Conservation (phyloP, 805 yeast genomes). For the Cyberlindnera euphorbiae region DNA sequence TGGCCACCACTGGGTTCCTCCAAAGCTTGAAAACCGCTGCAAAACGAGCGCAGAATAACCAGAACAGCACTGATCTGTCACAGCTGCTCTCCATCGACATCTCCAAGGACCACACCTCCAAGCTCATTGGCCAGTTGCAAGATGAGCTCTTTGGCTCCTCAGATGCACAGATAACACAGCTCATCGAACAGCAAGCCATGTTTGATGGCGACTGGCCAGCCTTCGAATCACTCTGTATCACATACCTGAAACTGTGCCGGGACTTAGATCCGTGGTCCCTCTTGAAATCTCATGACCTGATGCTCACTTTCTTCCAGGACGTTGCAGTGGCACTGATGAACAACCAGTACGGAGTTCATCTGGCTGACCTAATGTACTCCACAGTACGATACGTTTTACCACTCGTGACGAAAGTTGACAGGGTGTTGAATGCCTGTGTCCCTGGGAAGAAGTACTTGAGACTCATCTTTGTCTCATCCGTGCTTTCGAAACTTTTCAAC, state of each 20-base stretch:
- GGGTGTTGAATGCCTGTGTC: conserved; percentile 36
- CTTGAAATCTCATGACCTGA: conserved; percentile 49
- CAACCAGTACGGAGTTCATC: conserved; percentile 31
- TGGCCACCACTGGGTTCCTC: no score
- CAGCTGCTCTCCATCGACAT: conserved; percentile 14
- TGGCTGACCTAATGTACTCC: conserved; percentile 33
- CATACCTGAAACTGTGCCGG: conserved; percentile 40
- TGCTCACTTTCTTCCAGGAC: conserved; percentile 42
- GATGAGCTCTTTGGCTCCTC: conserved; percentile 16
- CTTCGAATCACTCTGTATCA: conserved; percentile 38
- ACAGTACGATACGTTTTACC: conserved; percentile 41
- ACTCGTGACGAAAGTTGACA: conserved; percentile 38
- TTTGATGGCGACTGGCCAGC: conserved; percentile 37
- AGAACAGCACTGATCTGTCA: no score
- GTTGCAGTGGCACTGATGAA: conserved; percentile 47
- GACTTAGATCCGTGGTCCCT: conserved; percentile 55
- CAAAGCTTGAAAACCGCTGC: no score
- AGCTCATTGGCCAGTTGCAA: conserved; percentile 15
- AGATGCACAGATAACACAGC: conserved; percentile 5
- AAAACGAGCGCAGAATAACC: no score
- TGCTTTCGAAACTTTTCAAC: conserved; percentile 25
- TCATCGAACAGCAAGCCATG: conserved; percentile 26
- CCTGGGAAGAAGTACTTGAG: conserved; percentile 39
- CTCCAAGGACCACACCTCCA: conserved; percentile 1
- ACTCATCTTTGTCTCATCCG: conserved; percentile 23